phyloP scores from a whole-genome alignment of 495 filamentous ascomycete species.

The Lasiosphaeris hirsuta region DNA sequence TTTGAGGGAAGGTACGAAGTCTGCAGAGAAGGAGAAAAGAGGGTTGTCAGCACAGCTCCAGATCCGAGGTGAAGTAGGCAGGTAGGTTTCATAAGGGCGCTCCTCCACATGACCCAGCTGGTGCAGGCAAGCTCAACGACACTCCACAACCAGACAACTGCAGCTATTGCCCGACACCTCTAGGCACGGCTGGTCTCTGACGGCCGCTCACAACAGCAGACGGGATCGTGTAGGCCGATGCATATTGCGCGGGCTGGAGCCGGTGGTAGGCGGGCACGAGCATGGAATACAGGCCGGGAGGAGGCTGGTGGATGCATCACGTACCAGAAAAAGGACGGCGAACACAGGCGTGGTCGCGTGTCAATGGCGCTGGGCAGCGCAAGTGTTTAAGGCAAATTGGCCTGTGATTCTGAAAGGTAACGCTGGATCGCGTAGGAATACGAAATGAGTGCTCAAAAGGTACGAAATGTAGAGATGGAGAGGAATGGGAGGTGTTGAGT shows the following conservation, averaged over 20 bases:
- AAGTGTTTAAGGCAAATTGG: constrained; percentile 17
- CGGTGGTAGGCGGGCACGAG: background rate
- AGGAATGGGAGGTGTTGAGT: constrained; percentile 22
- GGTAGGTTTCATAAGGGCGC: background rate
- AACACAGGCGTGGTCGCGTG: constrained; percentile 25
- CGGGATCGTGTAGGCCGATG: background rate
- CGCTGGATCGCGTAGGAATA: constrained; percentile 35
- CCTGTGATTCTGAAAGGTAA: constrained; percentile 25
- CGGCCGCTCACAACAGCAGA: background rate
- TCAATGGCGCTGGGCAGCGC: constrained; percentile 22
- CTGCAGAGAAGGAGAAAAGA: constrained; percentile 18
- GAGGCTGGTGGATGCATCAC: constrained; percentile 18
- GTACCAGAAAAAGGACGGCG: constrained; percentile 23
- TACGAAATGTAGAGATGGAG: constrained; percentile 30
- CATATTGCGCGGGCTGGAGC: background rate
- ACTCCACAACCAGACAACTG: background rate
- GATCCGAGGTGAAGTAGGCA: background rate
- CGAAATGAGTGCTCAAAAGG: constrained; percentile 33
- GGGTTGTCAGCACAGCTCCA: constrained; percentile 22
- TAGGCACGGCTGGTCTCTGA: background rate
- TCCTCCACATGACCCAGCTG: background rate
- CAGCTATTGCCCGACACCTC: background rate
- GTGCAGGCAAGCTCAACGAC: background rate
- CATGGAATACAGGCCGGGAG: constrained; percentile 4
- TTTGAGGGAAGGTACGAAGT: constrained; percentile 28